These are phyloP conservation scores for Aspergillus indologenus DNA, from an alignment of 495 filamentous ascomycete species.

Conservation along the genomic window DNA sequence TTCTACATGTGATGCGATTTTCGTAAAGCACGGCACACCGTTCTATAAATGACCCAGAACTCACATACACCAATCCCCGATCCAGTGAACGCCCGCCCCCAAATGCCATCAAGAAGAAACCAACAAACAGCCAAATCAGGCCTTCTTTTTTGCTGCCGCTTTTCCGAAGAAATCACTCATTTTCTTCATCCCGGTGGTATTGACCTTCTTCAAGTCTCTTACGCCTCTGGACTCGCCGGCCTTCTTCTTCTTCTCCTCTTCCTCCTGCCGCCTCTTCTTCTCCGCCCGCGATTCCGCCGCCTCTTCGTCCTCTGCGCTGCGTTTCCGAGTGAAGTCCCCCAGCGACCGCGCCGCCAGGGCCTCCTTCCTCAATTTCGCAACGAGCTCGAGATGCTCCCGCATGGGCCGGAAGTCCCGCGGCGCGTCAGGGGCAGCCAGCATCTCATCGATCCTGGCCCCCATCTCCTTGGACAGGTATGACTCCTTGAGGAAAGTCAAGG, in stretches of 20 bases:
- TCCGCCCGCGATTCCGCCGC: constrained; percentile 45
- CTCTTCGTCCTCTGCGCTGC: constrained; percentile 66
- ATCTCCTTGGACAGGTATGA: constrained; percentile 63
- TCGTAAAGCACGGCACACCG: no score
- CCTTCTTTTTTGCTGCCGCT: constrained; percentile 43
- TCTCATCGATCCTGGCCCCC: constrained; percentile 41
- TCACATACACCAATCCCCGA: no score
- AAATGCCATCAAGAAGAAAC: no score
- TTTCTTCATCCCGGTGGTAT: constrained; percentile 92
- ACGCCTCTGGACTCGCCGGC: constrained; percentile 68
- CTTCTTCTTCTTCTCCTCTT: constrained; percentile 75
- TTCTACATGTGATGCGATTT: no score
- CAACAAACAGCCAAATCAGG: background rate
- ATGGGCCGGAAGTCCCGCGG: constrained; percentile 67
- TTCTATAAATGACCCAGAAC: no score
- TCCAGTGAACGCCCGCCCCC: no score
- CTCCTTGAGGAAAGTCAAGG: constrained; percentile 71
- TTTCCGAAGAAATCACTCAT: constrained; percentile 92
- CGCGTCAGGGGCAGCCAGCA: constrained; percentile 45
- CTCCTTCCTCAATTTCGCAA: constrained; percentile 65
- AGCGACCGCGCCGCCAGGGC: constrained; percentile 62
- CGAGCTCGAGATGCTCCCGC: constrained; percentile 59
- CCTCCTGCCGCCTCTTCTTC: constrained; percentile 65
- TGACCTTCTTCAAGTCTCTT: constrained; percentile 78
- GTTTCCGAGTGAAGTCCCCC: constrained; percentile 74